phyloP scores from a whole-genome alignment of 495 filamentous ascomycete genomes.

The Emericellopsis terricola region DNA sequence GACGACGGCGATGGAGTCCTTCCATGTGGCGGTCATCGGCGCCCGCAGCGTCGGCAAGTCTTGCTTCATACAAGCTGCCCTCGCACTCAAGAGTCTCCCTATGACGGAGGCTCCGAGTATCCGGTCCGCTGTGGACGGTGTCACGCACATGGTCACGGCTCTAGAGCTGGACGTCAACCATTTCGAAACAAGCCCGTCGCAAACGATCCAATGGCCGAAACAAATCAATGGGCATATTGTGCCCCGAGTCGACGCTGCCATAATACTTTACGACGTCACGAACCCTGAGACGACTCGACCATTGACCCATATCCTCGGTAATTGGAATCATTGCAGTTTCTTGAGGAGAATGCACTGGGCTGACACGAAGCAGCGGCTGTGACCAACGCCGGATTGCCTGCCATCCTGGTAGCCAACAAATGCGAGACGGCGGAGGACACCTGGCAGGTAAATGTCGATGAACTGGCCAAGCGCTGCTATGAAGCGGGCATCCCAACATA shows the following conservation, averaged over 20 bases:
- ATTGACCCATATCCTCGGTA: constrained; percentile 52
- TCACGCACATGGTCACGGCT: constrained; percentile 59
- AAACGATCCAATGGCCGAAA: constrained; percentile 64
- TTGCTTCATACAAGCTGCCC: constrained; percentile 65
- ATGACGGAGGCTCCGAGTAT: constrained; percentile 35
- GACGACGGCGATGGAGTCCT: constrained; percentile 50
- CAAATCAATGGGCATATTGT: constrained; percentile 44
- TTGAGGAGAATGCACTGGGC: too few species aligned
- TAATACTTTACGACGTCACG: constrained; percentile 75
- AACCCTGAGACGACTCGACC: constrained; percentile 49
- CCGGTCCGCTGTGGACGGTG: constrained; percentile 62
- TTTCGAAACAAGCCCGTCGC: constrained; percentile 46
- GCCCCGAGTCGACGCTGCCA: constrained; percentile 62
- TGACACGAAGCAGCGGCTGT: constrained; percentile 39
- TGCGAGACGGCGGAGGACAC: constrained; percentile 49
- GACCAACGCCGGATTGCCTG: constrained; percentile 45
- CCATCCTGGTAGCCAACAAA: constrained; percentile 67
- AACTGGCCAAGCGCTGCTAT: constrained; percentile 34
- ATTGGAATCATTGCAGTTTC: constrained; percentile 7
- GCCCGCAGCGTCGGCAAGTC: constrained; percentile 71
- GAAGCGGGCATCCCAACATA: constrained; percentile 48
- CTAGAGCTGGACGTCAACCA: constrained; percentile 57
- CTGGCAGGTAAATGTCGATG: constrained; percentile 39
- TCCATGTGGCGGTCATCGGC: constrained; percentile 80
- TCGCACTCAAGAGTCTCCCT: constrained; percentile 46